Conservation (phyloP, 495 filamentous ascomycete species). For the Elaphomyces granulatus region DNA sequence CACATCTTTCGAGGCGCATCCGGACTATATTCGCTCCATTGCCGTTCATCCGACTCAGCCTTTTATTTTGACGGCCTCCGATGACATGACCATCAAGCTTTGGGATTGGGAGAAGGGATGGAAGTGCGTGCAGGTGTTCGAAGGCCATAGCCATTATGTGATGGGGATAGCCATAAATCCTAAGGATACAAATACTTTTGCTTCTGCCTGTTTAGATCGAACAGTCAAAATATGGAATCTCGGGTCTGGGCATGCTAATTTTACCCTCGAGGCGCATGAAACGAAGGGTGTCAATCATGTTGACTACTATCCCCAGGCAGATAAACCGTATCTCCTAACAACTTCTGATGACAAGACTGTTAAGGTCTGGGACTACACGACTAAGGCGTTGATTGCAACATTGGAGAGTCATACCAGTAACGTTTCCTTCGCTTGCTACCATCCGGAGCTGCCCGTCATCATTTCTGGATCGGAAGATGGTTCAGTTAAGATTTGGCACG, state of each 20-base stretch:
- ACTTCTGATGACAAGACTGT: constrained; percentile 90
- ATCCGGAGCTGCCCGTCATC: constrained; percentile 92
- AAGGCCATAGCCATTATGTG: constrained; percentile 96
- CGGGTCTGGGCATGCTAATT: constrained; percentile 78
- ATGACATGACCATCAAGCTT: constrained; percentile 99
- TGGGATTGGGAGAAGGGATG: constrained; percentile 99
- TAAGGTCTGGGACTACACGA: constrained; percentile 98
- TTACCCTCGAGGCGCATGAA: constrained; percentile 93
- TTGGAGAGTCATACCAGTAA: constrained; percentile 97
- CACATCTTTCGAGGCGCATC: constrained; percentile 94
- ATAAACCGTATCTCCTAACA: constrained; percentile 94
- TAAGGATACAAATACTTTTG: constrained; percentile 97
- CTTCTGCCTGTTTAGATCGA: constrained; percentile 88
- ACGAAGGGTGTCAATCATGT: constrained; percentile 97
- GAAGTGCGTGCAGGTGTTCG: constrained; percentile 97
- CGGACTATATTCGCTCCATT: constrained; percentile 97
- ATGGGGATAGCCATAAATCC: constrained; percentile 99
- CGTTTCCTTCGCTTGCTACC: constrained; percentile 97
- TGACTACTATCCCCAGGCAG: constrained; percentile 91
- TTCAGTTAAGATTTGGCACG: constrained; percentile 97
- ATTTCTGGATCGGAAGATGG: constrained; percentile 99
- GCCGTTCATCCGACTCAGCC: constrained; percentile 93
- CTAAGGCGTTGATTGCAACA: constrained; percentile 90
- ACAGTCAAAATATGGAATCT: constrained; percentile 98
- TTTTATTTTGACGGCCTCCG: constrained; percentile 88